Base-by-base conservation (phyloP, 2,329 filamentous ascomycete species). In the Talaromyces amestolkiae region DNA sequence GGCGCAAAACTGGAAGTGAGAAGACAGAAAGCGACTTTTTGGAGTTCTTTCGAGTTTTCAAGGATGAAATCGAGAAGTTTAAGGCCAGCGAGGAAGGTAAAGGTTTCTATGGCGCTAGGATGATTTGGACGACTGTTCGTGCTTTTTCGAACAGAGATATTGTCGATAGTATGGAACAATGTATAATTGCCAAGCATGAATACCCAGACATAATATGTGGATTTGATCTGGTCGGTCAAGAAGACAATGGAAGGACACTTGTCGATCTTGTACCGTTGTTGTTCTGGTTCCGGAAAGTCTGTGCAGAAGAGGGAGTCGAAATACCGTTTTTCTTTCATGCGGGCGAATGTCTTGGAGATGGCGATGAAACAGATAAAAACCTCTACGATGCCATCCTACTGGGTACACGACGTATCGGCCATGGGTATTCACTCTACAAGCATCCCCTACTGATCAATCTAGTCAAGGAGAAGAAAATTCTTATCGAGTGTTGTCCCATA, bases 251-350 rank as follows among this genome's bases (percentile, higher is more conserved):
- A 1, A 86, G 91, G 13, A 85, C 92, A 0, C 85, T 97, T 31
- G 83, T 85, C 35, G 91, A 95, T 70, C 80, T 96, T 3, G 84
- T 94, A 0, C 93, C 93, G 0, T 87, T 96, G 72, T 81, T 98
- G 0, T 94, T 97, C 77, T 97, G 92, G 92, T 97, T 98, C 84
- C 89, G 89, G 69, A 93, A 94, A 77, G 87, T 90, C 71, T 97
- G 93, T 75, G 86, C 87, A 0, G 84, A 91, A 73, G 89, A 92
- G 72, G 87, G 86, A 2, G 86, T 97, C 43, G 87, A 92, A 59
- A 88, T 99, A 10, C 94, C 94, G 0, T 97, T 97, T 81, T 96
- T 96, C 82, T 96, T 98, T 81, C 93, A 97, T 76, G 93, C 94
- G 0, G 94, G 93, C 69, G 93, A 97, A 78, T 92, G 88, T 39